Evolutionary conservation across 2,329 filamentous ascomycete genomes (phyloP).

Genomic region (Tolypocladium ophioglossoides): DNA sequence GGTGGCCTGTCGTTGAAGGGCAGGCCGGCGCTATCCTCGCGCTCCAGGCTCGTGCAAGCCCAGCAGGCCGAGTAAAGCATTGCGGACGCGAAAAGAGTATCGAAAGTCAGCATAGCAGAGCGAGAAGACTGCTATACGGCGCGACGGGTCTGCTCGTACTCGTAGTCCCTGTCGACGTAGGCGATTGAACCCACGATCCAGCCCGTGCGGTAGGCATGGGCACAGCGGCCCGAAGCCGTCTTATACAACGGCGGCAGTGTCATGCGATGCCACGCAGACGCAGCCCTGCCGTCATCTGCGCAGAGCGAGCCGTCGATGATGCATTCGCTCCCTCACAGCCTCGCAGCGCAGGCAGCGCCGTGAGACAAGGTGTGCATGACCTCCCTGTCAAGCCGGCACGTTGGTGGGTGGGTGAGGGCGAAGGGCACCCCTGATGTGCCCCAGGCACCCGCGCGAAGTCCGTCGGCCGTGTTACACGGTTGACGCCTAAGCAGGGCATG

Average conservation of each 20-base stretch:
- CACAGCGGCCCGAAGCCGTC: background rate
- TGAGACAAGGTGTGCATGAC: background rate
- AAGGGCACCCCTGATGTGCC: background rate
- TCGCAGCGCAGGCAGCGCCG: background rate
- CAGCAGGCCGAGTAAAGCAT: background rate
- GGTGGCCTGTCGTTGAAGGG: too few species aligned
- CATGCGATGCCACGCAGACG: background rate
- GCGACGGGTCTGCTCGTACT: too few species aligned
- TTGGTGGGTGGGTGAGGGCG: background rate
- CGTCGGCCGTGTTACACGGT: background rate
- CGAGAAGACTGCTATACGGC: background rate
- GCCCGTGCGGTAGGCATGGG: too few species aligned
- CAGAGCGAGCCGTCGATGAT: background rate
- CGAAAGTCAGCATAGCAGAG: too few species aligned
- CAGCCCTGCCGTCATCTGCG: background rate
- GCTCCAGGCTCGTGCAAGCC: background rate
- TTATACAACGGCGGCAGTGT: background rate
- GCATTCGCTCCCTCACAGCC: background rate
- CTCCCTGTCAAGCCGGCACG: background rate
- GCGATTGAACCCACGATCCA: background rate
- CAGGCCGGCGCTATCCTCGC: too few species aligned
- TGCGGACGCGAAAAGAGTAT: background rate
- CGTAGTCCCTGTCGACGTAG: background rate
- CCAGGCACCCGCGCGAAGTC: background rate
- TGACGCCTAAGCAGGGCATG: background rate